Percentiles rank a stretch among this genome's conserved stretches.
phyloP scores from a whole-genome alignment of 129 eudicot genomes.

The Ambrosia artemisiifolia region DNA sequence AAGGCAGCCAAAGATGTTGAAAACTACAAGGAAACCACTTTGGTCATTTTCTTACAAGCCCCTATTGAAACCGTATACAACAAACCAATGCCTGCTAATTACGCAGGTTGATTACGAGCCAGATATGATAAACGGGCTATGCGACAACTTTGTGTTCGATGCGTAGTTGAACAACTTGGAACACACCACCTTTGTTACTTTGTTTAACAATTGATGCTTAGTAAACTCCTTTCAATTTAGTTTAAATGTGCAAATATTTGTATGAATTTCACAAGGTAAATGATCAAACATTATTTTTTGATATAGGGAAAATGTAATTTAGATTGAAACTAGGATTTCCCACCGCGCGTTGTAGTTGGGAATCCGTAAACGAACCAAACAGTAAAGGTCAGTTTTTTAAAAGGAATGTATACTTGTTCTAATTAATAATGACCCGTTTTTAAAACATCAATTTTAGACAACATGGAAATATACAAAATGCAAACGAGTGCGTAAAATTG shows the following conservation, averaged over 20 bases:
- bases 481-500: no score
- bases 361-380: no score
- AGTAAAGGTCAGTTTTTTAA: no score
- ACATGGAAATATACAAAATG: no score
- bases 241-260: constrained; percentile 4
- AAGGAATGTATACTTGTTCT: no score
- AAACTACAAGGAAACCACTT: constrained; percentile 35
- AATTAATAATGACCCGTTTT: no score
- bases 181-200: background rate
- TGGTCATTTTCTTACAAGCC: constrained; percentile 37
- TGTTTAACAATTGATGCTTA: background rate
- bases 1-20: constrained; percentile 25
- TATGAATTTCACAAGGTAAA: constrained; percentile 17
- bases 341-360: no score
- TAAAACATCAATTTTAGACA: no score
- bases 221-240: background rate
- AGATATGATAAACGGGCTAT: background rate
- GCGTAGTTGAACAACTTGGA: background rate
- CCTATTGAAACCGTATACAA: constrained; percentile 41
- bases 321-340: background rate
- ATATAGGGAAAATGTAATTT: constrained; percentile 7
- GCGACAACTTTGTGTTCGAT: background rate
- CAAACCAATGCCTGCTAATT: constrained; percentile 35
- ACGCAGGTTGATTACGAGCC: constrained; percentile 15
- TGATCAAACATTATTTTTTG: constrained; percentile 11